A percentile compares a stretch with the other conserved stretches of the same genome.
Evolutionary conservation across 176 grass and related monocot species (phyloP).

Genomic region (Phoenix roebelenii): DNA sequence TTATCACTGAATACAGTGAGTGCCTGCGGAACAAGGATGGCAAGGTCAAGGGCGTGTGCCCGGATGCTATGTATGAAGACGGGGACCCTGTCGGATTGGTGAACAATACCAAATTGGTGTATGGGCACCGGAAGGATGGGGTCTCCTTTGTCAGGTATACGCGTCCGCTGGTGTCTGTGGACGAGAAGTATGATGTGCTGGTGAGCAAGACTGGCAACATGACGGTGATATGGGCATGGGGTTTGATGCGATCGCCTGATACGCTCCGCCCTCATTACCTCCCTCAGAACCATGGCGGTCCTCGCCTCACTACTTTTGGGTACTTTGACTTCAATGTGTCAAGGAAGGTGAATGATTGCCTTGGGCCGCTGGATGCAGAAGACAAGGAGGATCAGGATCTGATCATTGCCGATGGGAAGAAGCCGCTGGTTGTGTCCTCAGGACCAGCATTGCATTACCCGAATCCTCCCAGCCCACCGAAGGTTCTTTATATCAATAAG

Average conservation of each 20-base stretch:
- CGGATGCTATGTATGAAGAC: constrained; percentile 67
- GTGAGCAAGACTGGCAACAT: constrained; percentile 46
- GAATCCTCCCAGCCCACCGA: constrained; percentile 64
- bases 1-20: constrained; percentile 52
- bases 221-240: constrained; percentile 80
- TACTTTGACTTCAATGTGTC: constrained; percentile 60
- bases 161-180: constrained; percentile 39
- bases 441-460: constrained; percentile 69
- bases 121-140: constrained; percentile 74
- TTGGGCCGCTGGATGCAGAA: constrained; percentile 67
- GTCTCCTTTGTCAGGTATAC: constrained; percentile 72
- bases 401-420: constrained; percentile 72
- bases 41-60: constrained; percentile 65
- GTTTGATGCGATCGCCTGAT: constrained; percentile 69
- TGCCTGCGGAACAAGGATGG: constrained; percentile 49
- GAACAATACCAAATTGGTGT: constrained; percentile 67
- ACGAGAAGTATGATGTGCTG: constrained; percentile 57
- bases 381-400: constrained; percentile 89
- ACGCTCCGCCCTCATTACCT: constrained; percentile 71
- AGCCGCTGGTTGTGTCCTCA: constrained; percentile 46
- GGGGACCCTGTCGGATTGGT: constrained; percentile 20
- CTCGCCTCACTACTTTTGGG: constrained; percentile 34
- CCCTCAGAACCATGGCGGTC: constrained; percentile 53
- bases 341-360: constrained; percentile 20
- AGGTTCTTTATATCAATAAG: constrained; percentile 95